Evolutionary conservation across 805 yeast genomes (phyloP).

Genomic region (Candida ponderosae): DNA sequence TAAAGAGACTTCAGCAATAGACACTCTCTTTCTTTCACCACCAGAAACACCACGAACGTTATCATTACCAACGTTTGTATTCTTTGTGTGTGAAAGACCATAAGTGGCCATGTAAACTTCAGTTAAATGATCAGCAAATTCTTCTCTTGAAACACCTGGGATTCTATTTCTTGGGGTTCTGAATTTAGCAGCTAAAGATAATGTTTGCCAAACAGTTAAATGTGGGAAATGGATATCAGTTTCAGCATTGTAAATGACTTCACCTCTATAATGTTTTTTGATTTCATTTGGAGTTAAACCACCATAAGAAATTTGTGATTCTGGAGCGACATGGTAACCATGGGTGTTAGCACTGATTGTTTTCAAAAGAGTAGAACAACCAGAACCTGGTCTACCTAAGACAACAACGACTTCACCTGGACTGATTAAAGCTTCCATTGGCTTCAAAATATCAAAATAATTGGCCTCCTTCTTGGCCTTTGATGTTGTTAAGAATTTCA

Average conservation of each 20-base stretch:
- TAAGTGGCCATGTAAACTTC: slow-evolving; percentile 44
- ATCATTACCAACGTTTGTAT: slow-evolving; percentile 63
- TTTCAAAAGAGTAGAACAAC: slow-evolving; percentile 56
- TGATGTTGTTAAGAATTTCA: slow-evolving; percentile 10
- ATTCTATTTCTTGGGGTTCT: slow-evolving; percentile 52
- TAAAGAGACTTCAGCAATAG: slow-evolving; percentile 56
- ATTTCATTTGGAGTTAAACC: slow-evolving; percentile 41
- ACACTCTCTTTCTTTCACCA: slow-evolving; percentile 69
- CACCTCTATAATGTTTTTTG: slow-evolving; percentile 44
- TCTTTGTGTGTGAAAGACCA: slow-evolving; percentile 44
- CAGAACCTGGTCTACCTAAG: slow-evolving; percentile 74
- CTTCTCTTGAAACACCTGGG: slow-evolving; percentile 36
- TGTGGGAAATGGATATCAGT: slow-evolving; percentile 59
- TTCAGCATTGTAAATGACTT: slow-evolving; percentile 58
- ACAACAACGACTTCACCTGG: slow-evolving; percentile 71
- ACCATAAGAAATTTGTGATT: slow-evolving; percentile 39
- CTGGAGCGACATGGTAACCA: slow-evolving; percentile 42
- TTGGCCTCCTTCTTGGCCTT: slow-evolving; percentile 16
- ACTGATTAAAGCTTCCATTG: slow-evolving; percentile 46
- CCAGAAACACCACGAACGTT: slow-evolving; percentile 67
- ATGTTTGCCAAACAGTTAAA: slow-evolving; percentile 53
- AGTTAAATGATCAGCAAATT: slow-evolving; percentile 36
- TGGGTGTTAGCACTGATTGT: slow-evolving; percentile 47
- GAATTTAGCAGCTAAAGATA: slow-evolving; percentile 44
- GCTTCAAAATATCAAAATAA: slow-evolving; percentile 37